Evolutionary conservation across 192 early-diverging fungal species (phyloP), one percentile per base, ranked within the genome.

Genomic region (Gonapodya sp.): DNA sequence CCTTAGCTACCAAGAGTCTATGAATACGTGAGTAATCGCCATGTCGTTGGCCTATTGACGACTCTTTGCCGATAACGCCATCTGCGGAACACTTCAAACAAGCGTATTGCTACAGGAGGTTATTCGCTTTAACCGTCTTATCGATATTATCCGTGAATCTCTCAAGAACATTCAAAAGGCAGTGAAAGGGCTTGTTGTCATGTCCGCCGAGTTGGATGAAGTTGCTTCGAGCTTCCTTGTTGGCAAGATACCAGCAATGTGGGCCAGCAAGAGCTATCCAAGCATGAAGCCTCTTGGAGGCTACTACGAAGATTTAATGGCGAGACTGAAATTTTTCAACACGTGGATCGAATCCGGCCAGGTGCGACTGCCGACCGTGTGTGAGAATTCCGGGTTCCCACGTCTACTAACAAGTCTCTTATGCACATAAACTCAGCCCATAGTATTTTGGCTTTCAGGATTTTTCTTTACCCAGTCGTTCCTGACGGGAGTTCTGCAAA

Each of bases 401-500:
- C n/a, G n/a, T n/a, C n/a, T n/a, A n/a, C n/a, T n/a, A n/a, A n/a
- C n/a, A n/a, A n/a, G n/a, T n/a, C n/a, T n/a, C n/a, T n/a, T n/a
- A n/a, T n/a, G n/a, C n/a, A n/a, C n/a, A n/a, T n/a, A 64, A 8
- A 8, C 46, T 1, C 82, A 83, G 30, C 90, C 90, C 14, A 83
- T 79, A 32, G 85, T 91, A 0, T 92, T 91, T 80, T 91, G 90
- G 90, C 88, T 92, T 88, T 85, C 85, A 74, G 91, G 90, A 0
- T 92, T 92, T 83, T 92, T 91, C 80, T 92, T 92, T 80, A 92
- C 91, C 24, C 91, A 91, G 82, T 92, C 91, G 1, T 92, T 92
- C 79, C 91, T 92, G 73, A 92, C 89, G 0, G 89, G 89, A 90
- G 86, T 86, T 1, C 85, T 91, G 31, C 90, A 91, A 86, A 91